phyloP scores from a whole-genome alignment of 1,139 yeast species.

The Debaryomyces coudertii region DNA sequence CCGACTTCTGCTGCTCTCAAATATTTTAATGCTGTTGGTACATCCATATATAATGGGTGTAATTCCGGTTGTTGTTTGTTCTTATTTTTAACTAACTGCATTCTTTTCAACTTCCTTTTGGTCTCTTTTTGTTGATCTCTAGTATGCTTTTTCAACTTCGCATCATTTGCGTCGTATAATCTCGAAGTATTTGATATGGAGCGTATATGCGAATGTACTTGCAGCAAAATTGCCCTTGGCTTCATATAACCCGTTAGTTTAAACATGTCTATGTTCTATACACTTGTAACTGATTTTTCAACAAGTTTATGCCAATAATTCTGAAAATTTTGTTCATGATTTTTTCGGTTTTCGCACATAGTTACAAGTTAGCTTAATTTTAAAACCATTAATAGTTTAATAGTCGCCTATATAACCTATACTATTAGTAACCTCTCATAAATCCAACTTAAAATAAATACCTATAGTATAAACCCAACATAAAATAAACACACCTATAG shows the following conservation, averaged over 20 bases:
- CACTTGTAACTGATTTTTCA: not conserved
- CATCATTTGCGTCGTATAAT: constrained; percentile 8
- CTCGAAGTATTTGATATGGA: constrained; percentile 1
- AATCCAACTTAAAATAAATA: constrained; percentile 1
- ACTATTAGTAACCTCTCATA: not conserved
- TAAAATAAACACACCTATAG: constrained; percentile 5
- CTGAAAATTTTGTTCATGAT: constrained; percentile 10
- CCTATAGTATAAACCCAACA: constrained; percentile 3
- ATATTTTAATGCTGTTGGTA: constrained; percentile 74
- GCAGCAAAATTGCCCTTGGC: not conserved
- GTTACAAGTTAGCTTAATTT: not conserved
- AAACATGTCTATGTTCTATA: constrained; percentile 3
- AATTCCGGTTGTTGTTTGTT: constrained; percentile 51
- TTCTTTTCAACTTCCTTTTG: constrained; percentile 32
- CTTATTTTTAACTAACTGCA: constrained; percentile 35
- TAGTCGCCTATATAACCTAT: constrained; percentile 6
- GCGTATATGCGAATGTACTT: not conserved
- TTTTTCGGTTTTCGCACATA: constrained; percentile 7
- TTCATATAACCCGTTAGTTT: constrained; percentile 6
- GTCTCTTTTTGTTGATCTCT: constrained; percentile 19
- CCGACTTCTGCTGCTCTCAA: constrained; percentile 92
- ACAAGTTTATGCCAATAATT: not conserved
- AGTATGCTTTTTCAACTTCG: constrained; percentile 11
- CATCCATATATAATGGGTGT: constrained; percentile 70
- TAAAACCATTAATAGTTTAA: not conserved